A percentile compares a stretch with the other conserved stretches of the same genome.
These are phyloP conservation scores for Hypoxylon sp. DNA, from an alignment of 2,329 filamentous ascomycete genomes.

Conservation along the genomic window DNA sequence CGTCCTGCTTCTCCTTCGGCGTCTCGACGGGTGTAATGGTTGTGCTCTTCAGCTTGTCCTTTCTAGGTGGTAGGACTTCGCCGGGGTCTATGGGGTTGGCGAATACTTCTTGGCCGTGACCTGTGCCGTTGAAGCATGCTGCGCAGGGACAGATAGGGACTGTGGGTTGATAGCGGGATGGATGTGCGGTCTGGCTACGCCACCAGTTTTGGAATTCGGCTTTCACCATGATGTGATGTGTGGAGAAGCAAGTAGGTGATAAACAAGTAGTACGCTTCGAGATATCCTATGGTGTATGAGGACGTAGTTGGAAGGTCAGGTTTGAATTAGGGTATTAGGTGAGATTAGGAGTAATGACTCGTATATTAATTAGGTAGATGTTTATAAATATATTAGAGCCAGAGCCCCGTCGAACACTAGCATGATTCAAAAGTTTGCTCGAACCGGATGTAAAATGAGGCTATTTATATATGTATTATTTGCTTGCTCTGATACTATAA, in stretches of 20 bases:
- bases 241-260: background rate
- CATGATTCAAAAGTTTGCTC: background rate
- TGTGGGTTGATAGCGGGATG: conserved; percentile 31
- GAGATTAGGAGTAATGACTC: conserved; percentile 8
- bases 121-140: conserved; percentile 48
- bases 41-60: conserved; percentile 8
- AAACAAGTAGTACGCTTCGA: background rate
- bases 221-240: conserved; percentile 38
- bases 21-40: conserved; percentile 20
- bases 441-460: background rate
- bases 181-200: conserved; percentile 44
- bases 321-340: background rate
- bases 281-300: background rate
- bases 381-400: background rate
- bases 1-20: conserved; percentile 20
- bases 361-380: background rate
- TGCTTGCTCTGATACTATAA: conserved; percentile 25
- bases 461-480: conserved; percentile 28
- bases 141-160: conserved; percentile 48
- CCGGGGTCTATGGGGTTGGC: conserved; percentile 35
- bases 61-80: conserved; percentile 23
- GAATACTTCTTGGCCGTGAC: conserved; percentile 39
- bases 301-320: background rate
- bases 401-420: background rate
- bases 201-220: conserved; percentile 47